phyloP scores from a whole-genome alignment of 805 yeast species.

The Suhomyces xylopsoci region DNA sequence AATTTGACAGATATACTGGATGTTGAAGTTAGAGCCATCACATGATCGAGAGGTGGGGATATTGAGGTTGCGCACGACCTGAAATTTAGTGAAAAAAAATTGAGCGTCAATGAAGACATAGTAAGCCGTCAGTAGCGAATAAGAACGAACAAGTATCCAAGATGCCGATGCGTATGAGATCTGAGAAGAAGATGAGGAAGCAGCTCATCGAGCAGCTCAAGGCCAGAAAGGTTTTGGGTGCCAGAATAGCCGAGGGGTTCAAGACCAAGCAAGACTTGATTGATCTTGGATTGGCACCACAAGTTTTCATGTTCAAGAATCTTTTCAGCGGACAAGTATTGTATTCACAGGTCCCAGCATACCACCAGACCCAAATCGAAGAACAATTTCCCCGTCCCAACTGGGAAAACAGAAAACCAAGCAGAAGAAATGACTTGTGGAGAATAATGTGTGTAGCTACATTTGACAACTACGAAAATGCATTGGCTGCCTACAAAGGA shows the following conservation, averaged over 20 bases:
- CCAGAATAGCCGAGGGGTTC: slow-evolving; percentile 39
- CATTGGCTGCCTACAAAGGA: slow-evolving; percentile 71
- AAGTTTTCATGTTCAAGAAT: slow-evolving; percentile 79
- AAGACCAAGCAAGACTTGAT: slow-evolving; percentile 33
- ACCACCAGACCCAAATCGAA: slow-evolving; percentile 57
- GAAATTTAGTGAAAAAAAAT: neutral
- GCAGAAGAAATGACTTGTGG: slow-evolving; percentile 84
- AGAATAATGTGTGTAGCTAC: slow-evolving; percentile 82
- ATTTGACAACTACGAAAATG: slow-evolving; percentile 55
- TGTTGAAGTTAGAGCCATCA: neutral
- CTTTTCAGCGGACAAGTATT: slow-evolving; percentile 85
- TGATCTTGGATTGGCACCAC: slow-evolving; percentile 70
- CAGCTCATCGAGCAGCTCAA: slow-evolving; percentile 44
- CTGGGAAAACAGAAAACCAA: slow-evolving; percentile 84
- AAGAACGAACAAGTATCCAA: slow-evolving; percentile 9
- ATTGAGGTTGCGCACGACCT: neutral
- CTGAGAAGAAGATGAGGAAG: slow-evolving; percentile 48
- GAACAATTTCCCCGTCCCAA: slow-evolving; percentile 77
- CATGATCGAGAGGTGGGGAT: neutral
- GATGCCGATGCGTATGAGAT: slow-evolving; percentile 39
- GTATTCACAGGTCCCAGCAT: slow-evolving; percentile 79
- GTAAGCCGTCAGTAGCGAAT: neutral
- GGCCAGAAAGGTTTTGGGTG: slow-evolving; percentile 41
- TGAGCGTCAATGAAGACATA: neutral
- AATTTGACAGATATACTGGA: neutral